phyloP scores from a whole-genome alignment of 1,139 yeast species.

The Nakaseomyces bracarensis region DNA sequence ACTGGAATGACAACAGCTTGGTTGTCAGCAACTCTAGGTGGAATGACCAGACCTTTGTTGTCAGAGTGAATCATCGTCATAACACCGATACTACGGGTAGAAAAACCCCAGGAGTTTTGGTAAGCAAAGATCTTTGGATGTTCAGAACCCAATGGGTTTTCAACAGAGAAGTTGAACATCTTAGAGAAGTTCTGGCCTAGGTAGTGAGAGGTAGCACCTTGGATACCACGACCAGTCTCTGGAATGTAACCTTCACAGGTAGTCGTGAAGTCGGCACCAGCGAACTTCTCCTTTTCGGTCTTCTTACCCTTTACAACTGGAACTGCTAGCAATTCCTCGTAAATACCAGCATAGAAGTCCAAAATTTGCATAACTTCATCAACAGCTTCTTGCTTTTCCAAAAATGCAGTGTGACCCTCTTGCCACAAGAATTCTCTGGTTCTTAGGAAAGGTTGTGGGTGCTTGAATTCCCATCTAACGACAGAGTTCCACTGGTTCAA shows the following conservation, averaged over 20 bases:
- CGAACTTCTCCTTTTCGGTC: conserved; percentile 96
- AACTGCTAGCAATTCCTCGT: conserved; percentile 89
- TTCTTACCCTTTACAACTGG: conserved; percentile 94
- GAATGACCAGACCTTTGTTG: conserved; percentile 94
- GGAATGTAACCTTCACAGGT: conserved; percentile 96
- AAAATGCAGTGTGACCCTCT: conserved; percentile 98
- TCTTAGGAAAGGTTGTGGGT: conserved; percentile 98
- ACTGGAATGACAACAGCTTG: conserved; percentile 93
- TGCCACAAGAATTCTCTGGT: conserved; percentile 99
- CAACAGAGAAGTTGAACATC: conserved; percentile 94
- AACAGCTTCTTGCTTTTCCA: conserved; percentile 70
- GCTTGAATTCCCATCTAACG: conserved; percentile 99
- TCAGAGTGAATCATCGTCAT: conserved; percentile 99
- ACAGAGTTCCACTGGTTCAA: conserved; percentile 99
- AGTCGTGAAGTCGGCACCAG: conserved; percentile 94
- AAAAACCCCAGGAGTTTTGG: conserved; percentile 99
- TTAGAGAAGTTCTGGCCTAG: conserved; percentile 97
- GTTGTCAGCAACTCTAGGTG: conserved; percentile 90
- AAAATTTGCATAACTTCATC: conserved; percentile 80
- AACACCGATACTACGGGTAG: conserved; percentile 97
- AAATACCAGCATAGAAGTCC: conserved; percentile 76
- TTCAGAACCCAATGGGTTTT: conserved; percentile 84
- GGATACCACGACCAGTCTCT: conserved; percentile 98
- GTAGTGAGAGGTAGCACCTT: conserved; percentile 98
- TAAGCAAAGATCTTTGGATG: conserved; percentile 80